Percentiles rank a stretch among this genome's conserved stretches.
phyloP scores from a whole-genome alignment of 805 yeast species.

The Debaryomyces prosopidis region DNA sequence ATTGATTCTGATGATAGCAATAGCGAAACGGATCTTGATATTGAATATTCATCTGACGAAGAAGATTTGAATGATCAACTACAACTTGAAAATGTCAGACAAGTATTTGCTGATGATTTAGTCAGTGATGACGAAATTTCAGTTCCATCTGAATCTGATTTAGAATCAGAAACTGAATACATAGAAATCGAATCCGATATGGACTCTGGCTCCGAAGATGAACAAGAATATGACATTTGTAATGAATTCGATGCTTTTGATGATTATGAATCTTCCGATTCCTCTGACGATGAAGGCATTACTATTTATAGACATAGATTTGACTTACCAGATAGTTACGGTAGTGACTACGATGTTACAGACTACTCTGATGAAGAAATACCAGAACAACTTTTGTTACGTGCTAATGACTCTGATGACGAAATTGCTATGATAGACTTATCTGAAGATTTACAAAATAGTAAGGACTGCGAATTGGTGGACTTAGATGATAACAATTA shows the following conservation, averaged over 20 bases:
- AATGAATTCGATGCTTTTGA: constrained; percentile 21
- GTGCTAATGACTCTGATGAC: constrained; percentile 31
- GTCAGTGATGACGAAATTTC: constrained; percentile 27
- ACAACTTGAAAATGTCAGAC: constrained; percentile 38
- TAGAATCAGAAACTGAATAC: constrained; percentile 28
- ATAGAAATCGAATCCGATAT: constrained; percentile 34
- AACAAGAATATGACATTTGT: constrained; percentile 17
- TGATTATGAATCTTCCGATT: constrained; percentile 18
- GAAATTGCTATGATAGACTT: constrained; percentile 40
- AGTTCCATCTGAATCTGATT: constrained; percentile 19
- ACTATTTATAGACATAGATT: constrained; percentile 44
- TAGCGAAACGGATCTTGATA: constrained; percentile 21
- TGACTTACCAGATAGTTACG: constrained; percentile 36
- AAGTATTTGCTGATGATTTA: constrained; percentile 33
- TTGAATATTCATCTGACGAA: constrained; percentile 29
- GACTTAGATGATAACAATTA: constrained; percentile 39
- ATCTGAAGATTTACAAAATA: constrained; percentile 40
- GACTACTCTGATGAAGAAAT: constrained; percentile 40
- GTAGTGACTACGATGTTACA: constrained; percentile 19
- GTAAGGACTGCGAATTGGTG: constrained; percentile 44
- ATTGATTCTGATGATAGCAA: constrained; percentile 13
- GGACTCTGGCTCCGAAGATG: constrained; percentile 15
- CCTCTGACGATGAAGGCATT: constrained; percentile 40
- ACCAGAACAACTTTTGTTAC: constrained; percentile 20
- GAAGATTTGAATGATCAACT: constrained; percentile 31